Evolutionary conservation across 1,284 basidiomycete genomes (phyloP), one percentile per base, ranked within the genome.

Genomic region (Afroboletus lepidellus): DNA sequence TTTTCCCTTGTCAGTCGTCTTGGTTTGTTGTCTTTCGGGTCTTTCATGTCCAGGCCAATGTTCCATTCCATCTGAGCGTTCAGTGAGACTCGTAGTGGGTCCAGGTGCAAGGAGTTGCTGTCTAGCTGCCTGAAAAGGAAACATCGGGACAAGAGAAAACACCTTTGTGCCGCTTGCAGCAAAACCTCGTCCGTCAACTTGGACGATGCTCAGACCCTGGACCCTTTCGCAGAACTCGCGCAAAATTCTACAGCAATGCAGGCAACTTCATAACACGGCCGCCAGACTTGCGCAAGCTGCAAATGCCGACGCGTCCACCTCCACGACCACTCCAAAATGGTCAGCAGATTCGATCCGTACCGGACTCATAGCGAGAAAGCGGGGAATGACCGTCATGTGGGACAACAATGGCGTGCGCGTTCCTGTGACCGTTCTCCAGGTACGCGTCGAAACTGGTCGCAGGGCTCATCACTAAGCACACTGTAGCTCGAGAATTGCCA

Each of bases 351-450:
- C 94, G 5, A 81, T 90, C 59, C 82, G 97, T 55, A 95, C 94
- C 1, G 97, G 97, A n/a, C 78, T 98, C 55, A 89, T 99, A 67
- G 95, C 94, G 21, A 81, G 88, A 54, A 99, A 99, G 76, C 84
- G 92, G 45, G 97, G 97, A 41, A 99, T 99, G 96, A 91, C 92
- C 7, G 83, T 85, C 13, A 77, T 98, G 65, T 99, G 94, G 90
- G 90, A 96, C 66, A 83, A 90, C 65, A 86, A 92, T 55, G 97
- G 97, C 32, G 83, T 84, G 38, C 77, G 91, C 51, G 79, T 90
- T 60, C 95, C 97, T 1, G 93, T 97, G 15, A 99, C 97, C 0
- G 87, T 99, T 33, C 81, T 99, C 29, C 94, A 98, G 78, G 94
- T 94, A 58, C 65, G 82, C 65, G 44, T 41, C n/a, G 15, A 27